These are phyloP conservation scores for Chlamydomonas incerta DNA, from an alignment of 139 green algal genomes.

Conservation along the genomic window DNA sequence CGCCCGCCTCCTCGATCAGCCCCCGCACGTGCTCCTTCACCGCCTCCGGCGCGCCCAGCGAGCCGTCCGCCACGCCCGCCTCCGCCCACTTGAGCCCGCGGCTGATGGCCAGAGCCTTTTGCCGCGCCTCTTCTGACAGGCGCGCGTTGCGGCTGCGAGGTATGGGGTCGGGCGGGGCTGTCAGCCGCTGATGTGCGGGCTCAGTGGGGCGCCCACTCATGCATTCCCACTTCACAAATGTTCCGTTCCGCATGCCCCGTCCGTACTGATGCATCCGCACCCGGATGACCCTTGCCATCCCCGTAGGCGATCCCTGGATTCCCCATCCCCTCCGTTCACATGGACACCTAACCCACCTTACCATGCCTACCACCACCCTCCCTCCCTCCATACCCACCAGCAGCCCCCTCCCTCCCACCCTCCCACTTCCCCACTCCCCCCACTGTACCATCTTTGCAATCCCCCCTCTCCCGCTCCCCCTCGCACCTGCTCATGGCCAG, in stretches of 20 bases:
- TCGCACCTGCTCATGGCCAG: constrained; percentile 94
- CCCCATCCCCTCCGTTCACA: no score
- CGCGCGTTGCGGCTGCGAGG: constrained; percentile 93
- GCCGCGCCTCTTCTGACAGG: constrained; percentile 74
- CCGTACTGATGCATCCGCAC: no score
- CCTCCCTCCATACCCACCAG: background rate
- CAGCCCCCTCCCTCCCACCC: background rate
- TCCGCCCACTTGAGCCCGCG: constrained; percentile 58
- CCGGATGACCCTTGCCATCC: no score
- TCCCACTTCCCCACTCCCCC: background rate
- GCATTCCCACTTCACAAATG: no score
- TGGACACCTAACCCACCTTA: no score
- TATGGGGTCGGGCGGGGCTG: no score
- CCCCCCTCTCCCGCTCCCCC: background rate
- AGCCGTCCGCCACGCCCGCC: constrained; percentile 26
- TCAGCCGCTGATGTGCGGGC: no score
- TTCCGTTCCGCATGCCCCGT: no score
- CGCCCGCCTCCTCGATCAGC: constrained; percentile 65
- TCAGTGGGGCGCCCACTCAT: no score
- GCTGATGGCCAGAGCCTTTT: constrained; percentile 71
- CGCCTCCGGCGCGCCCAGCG: background rate
- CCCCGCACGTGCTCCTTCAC: constrained; percentile 56
- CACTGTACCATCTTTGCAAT: background rate
- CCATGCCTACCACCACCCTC: background rate
- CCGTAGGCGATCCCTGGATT: no score